A percentile compares a stretch with the other conserved stretches of the same genome.
Conservation (phyloP, 2,329 filamentous ascomycete species). For the Microdochium nivale region DNA sequence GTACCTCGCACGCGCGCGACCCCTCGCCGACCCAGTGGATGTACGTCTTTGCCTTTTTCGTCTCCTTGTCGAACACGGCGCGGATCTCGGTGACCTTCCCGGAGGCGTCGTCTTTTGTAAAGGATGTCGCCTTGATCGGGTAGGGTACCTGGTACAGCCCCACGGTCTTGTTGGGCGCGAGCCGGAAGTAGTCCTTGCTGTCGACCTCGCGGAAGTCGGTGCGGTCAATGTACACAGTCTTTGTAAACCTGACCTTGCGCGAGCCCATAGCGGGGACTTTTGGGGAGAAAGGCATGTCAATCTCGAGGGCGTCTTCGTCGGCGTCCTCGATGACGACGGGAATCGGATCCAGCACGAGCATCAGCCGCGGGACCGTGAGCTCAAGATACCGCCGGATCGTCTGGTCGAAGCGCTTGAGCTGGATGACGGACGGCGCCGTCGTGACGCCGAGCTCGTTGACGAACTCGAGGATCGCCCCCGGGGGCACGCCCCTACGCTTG, state of each 20-base stretch:
- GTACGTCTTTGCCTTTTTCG: slow-evolving; percentile 66
- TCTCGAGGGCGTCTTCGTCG: slow-evolving; percentile 47
- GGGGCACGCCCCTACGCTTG: slow-evolving; percentile 76
- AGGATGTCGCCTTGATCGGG: slow-evolving; percentile 60
- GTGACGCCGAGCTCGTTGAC: slow-evolving; percentile 89
- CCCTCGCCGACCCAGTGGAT: slow-evolving; percentile 85
- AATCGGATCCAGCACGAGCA: slow-evolving; percentile 82
- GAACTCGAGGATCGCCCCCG: slow-evolving; percentile 81
- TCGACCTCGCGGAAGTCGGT: slow-evolving; percentile 69
- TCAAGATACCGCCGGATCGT: slow-evolving; percentile 81
- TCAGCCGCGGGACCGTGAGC: slow-evolving; percentile 75
- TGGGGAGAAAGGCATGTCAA: slow-evolving; percentile 71
- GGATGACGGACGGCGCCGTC: slow-evolving; percentile 69
- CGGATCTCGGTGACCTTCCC: slow-evolving; percentile 58
- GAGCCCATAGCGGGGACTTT: slow-evolving; percentile 64
- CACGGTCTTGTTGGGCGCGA: slow-evolving; percentile 66
- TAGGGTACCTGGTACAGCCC: slow-evolving; percentile 64
- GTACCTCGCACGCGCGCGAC: slow-evolving; percentile 61
- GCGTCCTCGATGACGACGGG: slow-evolving; percentile 75
- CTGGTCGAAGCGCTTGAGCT: slow-evolving; percentile 76
- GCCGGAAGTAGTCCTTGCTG: slow-evolving; percentile 66
- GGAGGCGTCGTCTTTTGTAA: slow-evolving; percentile 53
- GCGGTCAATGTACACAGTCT: slow-evolving; percentile 77
- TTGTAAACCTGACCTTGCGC: slow-evolving; percentile 57
- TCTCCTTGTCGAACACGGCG: slow-evolving; percentile 62